These are phyloP conservation scores for Trapa incisa DNA, from an alignment of 345 rosid species.

Conservation along the genomic window DNA sequence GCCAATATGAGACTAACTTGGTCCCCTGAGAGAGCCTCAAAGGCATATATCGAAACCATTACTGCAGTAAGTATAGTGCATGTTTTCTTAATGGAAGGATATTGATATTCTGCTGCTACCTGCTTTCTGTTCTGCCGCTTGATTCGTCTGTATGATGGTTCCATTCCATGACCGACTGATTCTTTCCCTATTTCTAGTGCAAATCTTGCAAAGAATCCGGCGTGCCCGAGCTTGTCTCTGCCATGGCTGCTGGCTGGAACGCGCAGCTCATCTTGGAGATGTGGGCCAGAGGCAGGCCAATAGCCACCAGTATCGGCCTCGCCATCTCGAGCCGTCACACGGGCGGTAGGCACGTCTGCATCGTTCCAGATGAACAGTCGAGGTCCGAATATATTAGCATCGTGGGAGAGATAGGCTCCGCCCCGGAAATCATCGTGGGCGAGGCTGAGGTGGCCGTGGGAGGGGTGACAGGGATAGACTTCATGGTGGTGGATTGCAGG, in stretches of 20 bases:
- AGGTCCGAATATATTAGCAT: conserved; percentile 36
- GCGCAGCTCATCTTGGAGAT: conserved; percentile 58
- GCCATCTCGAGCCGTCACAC: conserved; percentile 63
- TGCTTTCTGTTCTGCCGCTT: neutral
- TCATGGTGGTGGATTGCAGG: conserved; percentile 63
- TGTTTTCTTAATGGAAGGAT: too few relatives aligned
- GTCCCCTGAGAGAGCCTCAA: conserved; percentile 72
- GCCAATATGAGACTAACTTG: conserved; percentile 59
- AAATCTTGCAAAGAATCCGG: conserved; percentile 40
- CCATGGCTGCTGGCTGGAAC: conserved; percentile 93
- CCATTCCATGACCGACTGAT: neutral
- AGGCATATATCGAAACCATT: conserved; percentile 67
- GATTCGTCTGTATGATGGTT: neutral
- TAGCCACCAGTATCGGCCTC: conserved; percentile 63
- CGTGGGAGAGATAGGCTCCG: conserved; percentile 22
- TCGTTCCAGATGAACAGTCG: conserved; percentile 65
- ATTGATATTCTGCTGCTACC: neutral
- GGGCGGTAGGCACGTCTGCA: conserved; percentile 62
- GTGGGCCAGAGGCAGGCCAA: conserved; percentile 52
- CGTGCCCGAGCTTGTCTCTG: conserved; percentile 62
- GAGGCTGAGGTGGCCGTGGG: conserved; percentile 48
- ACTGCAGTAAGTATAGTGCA: conserved; percentile 35
- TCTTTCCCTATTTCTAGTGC: conserved; percentile 28
- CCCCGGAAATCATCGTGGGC: conserved; percentile 35
- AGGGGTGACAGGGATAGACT: conserved; percentile 45